Evolutionary conservation across 371 early-diverging fungal genomes (phyloP).

Genomic region (Mucor mucedo): DNA sequence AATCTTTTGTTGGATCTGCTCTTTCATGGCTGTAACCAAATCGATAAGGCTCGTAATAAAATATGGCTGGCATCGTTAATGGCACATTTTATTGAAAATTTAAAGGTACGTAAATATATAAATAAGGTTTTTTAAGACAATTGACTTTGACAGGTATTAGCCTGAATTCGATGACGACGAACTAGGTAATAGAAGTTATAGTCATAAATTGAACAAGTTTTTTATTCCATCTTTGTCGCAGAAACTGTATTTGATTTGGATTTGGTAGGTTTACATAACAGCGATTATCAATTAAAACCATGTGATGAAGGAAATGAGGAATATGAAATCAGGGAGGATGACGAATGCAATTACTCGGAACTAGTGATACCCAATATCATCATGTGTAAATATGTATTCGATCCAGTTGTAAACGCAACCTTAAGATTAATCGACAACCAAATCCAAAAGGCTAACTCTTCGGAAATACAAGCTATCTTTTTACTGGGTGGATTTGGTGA

Average conservation of each 20-base stretch:
- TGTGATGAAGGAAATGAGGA: slow-evolving; percentile 19
- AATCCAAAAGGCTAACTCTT: slow-evolving; percentile 5
- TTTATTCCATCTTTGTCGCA: no score
- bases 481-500: slow-evolving; percentile 23
- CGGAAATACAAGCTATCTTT: slow-evolving; percentile 10
- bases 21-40: slow-evolving; percentile 44
- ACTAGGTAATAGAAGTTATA: no score
- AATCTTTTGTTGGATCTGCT: slow-evolving; percentile 29
- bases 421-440: slow-evolving; percentile 14
- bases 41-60: slow-evolving; percentile 35
- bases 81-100: slow-evolving; percentile 45
- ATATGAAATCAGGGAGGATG: background rate
- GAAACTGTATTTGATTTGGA: no score
- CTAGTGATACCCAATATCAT: slow-evolving; percentile 24
- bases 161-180: slow-evolving; percentile 53
- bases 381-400: slow-evolving; percentile 19
- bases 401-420: slow-evolving; percentile 20
- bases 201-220: no score
- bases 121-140: background rate
- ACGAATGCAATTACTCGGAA: slow-evolving; percentile 11
- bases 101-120: slow-evolving; percentile 33
- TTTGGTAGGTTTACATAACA: no score
- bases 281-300: slow-evolving; percentile 55
- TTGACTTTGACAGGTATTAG: slow-evolving; percentile 17
- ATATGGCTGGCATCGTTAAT: slow-evolving; percentile 43